Conservation (phyloP, 2,329 filamentous ascomycete species). For the Zasmidium citrigriseum region DNA sequence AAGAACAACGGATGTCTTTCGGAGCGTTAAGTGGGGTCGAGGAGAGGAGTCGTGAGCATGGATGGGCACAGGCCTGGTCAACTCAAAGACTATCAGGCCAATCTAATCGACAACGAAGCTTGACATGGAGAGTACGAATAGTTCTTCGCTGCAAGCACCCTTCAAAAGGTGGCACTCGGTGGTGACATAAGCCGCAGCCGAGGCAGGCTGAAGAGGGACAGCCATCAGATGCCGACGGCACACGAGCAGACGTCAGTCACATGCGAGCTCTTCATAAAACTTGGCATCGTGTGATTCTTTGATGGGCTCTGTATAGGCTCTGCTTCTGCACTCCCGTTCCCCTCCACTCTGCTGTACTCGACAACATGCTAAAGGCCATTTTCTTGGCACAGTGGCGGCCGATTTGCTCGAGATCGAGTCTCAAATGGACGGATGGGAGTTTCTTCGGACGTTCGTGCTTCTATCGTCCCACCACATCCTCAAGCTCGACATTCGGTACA, state of each 20-base stretch:
- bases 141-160: not conserved
- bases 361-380: too few species aligned
- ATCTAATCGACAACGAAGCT: not conserved
- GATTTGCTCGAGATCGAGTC: too few species aligned
- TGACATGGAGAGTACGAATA: not conserved
- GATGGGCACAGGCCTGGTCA: not conserved
- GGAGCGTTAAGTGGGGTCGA: not conserved
- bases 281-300: too few species aligned
- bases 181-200: not conserved
- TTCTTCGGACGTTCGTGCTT: not conserved
- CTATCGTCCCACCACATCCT: conserved; percentile 40
- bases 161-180: not conserved
- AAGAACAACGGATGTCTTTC: not conserved
- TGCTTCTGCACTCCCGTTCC: too few species aligned
- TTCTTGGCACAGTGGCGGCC: too few species aligned
- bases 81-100: not conserved
- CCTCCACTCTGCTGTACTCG: too few species aligned
- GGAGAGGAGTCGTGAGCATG: not conserved
- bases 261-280: too few species aligned
- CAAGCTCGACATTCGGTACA: conserved; percentile 50
- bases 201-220: not conserved
- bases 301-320: too few species aligned
- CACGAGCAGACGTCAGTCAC: too few species aligned
- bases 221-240: not conserved
- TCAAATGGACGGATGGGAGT: too few species aligned